Base-by-base conservation (phyloP, 2,329 filamentous ascomycete species). In the Exophiala sp. region DNA sequence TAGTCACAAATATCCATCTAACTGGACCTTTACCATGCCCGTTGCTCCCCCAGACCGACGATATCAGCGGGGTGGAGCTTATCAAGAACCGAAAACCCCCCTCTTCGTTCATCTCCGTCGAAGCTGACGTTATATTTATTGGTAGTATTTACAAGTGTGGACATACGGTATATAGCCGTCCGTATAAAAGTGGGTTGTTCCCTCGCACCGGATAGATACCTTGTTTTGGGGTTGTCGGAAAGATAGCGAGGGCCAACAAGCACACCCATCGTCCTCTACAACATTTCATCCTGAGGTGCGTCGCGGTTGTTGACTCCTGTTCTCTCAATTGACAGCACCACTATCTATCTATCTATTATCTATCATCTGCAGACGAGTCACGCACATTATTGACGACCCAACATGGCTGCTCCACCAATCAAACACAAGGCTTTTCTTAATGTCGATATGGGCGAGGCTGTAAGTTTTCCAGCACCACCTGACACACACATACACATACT, bases 361-460 rank as follows among this genome's bases (percentile, higher is more conserved):
- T n/a, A n/a, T n/a, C n/a, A n/a, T n/a, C n/a, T n/a, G n/a, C n/a
- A n/a, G n/a, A n/a, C n/a, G n/a, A n/a, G n/a, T n/a, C n/a, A n/a
- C n/a, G n/a, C n/a, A n/a, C n/a, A n/a, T n/a, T n/a, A n/a, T n/a
- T n/a, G n/a, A n/a, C n/a, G n/a, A n/a, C n/a, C n/a, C 24, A 48
- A 30, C 14, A 60, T 60, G 58, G 27, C 56, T 16, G 51, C 58
- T 37, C 58, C 69, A 9, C 70, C 73, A 9, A 73, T 77, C 60
- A 71, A 73, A 55, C 70, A 73, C 57, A 74, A 73, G 57, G 74
- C 77, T 13, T 67, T 75, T 37, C 69, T 75, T 49, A 74, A 75
- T 40, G 66, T 68, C 40, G 73, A 75, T 53, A 62, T 75, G 45
- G 73, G 71, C 13, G 72, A 75, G 62, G 73, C 63, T 47, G 63